Percentiles rank a stretch among this genome's conserved stretches.
Evolutionary conservation across 371 early-diverging fungal genomes (phyloP).

Genomic region (Chytridium lagenaria): DNA sequence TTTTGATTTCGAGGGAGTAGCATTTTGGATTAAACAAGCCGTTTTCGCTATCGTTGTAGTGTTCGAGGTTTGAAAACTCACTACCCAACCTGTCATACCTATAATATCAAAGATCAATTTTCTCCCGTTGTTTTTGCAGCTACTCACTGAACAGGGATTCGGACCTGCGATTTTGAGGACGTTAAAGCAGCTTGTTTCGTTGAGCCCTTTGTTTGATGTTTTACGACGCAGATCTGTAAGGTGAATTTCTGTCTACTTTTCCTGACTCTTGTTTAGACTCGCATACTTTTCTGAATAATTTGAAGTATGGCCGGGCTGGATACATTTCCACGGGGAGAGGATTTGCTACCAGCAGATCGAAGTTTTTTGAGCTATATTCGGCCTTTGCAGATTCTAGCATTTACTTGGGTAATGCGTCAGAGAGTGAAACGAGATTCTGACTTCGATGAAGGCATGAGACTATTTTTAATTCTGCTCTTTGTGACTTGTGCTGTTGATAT

Average conservation of each 20-base stretch:
- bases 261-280: slow-evolving; percentile 53
- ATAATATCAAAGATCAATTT: slow-evolving; percentile 78
- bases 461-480: slow-evolving; percentile 75
- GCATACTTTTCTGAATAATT: slow-evolving; percentile 78
- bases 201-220: slow-evolving; percentile 90
- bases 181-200: slow-evolving; percentile 80
- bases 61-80: too few relatives aligned
- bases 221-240: slow-evolving; percentile 73
- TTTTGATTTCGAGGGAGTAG: slow-evolving; percentile 74
- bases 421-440: too few relatives aligned
- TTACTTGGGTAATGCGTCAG: slow-evolving; percentile 67
- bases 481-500: slow-evolving; percentile 73
- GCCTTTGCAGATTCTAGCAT: slow-evolving; percentile 81
- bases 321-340: slow-evolving; percentile 91
- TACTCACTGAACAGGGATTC: slow-evolving; percentile 86
- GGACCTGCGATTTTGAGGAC: slow-evolving; percentile 74
- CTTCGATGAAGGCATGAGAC: slow-evolving; percentile 52
- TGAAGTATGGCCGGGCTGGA: slow-evolving; percentile 73
- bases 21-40: slow-evolving; percentile 84
- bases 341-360: slow-evolving; percentile 84
- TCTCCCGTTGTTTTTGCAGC: slow-evolving; percentile 84
- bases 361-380: slow-evolving; percentile 79
- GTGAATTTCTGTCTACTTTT: not conserved
- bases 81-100: too few relatives aligned
- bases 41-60: slow-evolving; percentile 40